Evolutionary conservation across 2,329 filamentous ascomycete genomes (phyloP), one percentile per base, ranked within the genome.

Genomic region (Acarospora socialis): DNA sequence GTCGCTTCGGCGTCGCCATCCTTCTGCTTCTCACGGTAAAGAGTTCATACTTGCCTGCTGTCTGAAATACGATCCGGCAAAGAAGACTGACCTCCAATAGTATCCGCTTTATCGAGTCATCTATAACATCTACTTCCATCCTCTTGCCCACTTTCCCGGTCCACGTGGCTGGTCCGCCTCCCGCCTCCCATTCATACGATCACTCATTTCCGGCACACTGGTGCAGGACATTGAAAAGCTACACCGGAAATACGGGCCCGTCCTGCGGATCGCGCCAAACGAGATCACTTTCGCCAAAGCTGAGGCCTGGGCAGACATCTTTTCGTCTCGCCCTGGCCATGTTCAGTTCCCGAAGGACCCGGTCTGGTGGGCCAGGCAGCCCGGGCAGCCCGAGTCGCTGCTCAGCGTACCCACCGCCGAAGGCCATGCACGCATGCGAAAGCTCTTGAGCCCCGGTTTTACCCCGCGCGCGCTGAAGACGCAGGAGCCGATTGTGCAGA

Each of bases 121-220:
- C 18, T 5, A 13, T 4, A 24, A 24, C 13, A 5, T 10, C 5
- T 61, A 50, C 40, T 56, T 64, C 35, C 55, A 61, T 21, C 60
- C 61, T 3, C 48, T 64, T 0, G 43, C 47, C 13, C 53, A 56
- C 23, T 57, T 57, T 17, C 61, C 60, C 2, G 62, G 61, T 0
- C 59, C 62, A 2, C 47, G 48, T 14, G 34, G 52, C 4, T 45
- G 49, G 16, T 44, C 52, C 13, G 45, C 48, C 2, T 47, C 50
- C 4, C 42, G 46, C 10, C 33, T 57, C 4, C 53, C 54, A 1
- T 54, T 55, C 28, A 43, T 43, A 10, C 26, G 46, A 9, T 43
- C 40, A 19, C 37, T 46, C 7, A 35, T 47, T 2, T 44, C 39
- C 5, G 56, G 57, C 15, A 42, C 41, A 14, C 21, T 45, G 3